Conservation (phyloP, 1,139 yeast species). For the Komagataea norvegica region DNA sequence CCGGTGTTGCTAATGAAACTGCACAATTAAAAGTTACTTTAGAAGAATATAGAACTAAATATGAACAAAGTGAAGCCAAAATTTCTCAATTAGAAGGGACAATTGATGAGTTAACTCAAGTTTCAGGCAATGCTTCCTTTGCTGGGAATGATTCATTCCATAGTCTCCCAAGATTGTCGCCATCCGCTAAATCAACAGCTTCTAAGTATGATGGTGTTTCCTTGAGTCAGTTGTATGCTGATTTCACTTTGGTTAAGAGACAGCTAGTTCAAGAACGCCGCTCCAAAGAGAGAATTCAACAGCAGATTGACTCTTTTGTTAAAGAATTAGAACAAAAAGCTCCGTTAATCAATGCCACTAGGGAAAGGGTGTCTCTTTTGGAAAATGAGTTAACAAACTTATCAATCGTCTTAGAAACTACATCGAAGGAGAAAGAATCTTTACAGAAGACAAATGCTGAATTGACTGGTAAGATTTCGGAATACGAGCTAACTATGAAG, state of each 20-base stretch:
- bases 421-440: constrained; percentile 38
- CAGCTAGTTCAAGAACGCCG: constrained; percentile 66
- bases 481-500: constrained; percentile 35
- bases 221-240: constrained; percentile 63
- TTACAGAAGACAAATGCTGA: constrained; percentile 28
- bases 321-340: constrained; percentile 75
- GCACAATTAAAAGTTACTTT: constrained; percentile 29
- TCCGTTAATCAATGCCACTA: constrained; percentile 71
- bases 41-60: constrained; percentile 32
- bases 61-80: constrained; percentile 28
- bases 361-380: constrained; percentile 43
- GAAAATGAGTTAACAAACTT: constrained; percentile 50
- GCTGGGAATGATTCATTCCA: constrained; percentile 11
- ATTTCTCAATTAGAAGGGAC: constrained; percentile 41
- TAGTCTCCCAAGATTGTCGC: constrained; percentile 30
- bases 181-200: constrained; percentile 42
- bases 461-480: constrained; percentile 30
- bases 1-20: constrained; percentile 34
- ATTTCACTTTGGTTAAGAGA: constrained; percentile 59
- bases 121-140: background rate
- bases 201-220: constrained; percentile 53
- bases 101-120: constrained; percentile 35
- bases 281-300: constrained; percentile 65
- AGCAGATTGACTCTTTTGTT: constrained; percentile 66
- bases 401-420: constrained; percentile 42